phyloP scores from a whole-genome alignment of 257 asterid species.

The Lantana camara region DNA sequence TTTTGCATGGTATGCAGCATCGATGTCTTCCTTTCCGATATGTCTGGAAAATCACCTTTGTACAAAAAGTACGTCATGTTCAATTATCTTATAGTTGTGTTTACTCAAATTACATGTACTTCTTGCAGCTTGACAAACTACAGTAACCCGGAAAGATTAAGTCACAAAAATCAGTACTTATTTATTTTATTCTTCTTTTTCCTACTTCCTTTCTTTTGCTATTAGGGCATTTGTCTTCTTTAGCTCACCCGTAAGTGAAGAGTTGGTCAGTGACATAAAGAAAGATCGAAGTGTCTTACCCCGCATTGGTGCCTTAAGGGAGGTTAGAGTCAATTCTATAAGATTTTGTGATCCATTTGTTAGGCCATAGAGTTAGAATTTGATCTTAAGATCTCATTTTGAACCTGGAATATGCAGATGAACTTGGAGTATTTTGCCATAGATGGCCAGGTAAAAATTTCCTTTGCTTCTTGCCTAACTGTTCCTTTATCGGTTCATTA shows the following conservation, averaged over 20 bases:
- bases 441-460: slow-evolving; percentile 63
- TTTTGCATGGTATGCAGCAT: slow-evolving; percentile 51
- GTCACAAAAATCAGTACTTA: slow-evolving; percentile 9
- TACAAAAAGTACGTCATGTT: slow-evolving; percentile 61
- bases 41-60: slow-evolving; percentile 67
- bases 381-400: slow-evolving; percentile 35
- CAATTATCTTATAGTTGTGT: neutral
- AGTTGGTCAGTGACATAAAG: slow-evolving; percentile 59
- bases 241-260: slow-evolving; percentile 64
- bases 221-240: slow-evolving; percentile 70
- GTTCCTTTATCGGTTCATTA: neutral
- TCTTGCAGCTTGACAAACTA: neutral
- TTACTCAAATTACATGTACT: neutral
- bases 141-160: slow-evolving; percentile 14
- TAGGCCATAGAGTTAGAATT: slow-evolving; percentile 25
- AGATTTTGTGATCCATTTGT: neutral
- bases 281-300: slow-evolving; percentile 54
- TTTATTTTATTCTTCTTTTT: slow-evolving; percentile 5
- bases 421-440: slow-evolving; percentile 70
- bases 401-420: slow-evolving; percentile 52
- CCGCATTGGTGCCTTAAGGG: slow-evolving; percentile 77
- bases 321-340: slow-evolving; percentile 37
- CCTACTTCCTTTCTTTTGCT: slow-evolving; percentile 18
- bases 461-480: neutral
- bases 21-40: slow-evolving; percentile 58